Evolutionary conservation across 257 asterid genomes (phyloP).

Genomic region (Penstemon davidsonii): DNA sequence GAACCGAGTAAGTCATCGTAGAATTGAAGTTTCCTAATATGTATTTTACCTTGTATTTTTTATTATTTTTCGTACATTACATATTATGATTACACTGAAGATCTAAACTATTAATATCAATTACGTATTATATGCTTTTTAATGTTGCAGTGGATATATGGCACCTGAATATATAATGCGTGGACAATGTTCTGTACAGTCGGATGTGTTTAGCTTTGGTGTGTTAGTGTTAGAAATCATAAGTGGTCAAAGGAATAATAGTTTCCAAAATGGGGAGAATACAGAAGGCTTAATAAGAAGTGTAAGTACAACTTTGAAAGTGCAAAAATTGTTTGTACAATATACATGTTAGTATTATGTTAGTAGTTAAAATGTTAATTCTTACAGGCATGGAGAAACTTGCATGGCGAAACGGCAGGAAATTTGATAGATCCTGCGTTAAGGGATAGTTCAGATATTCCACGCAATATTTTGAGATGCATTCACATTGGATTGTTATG

Average conservation of each 20-base stretch:
- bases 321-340: neutral
- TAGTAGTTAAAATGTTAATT: no score
- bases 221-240: slow-evolving; percentile 34
- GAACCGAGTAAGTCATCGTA: no score
- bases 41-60: neutral
- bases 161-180: neutral
- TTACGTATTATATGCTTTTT: no score
- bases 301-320: slow-evolving; percentile 23
- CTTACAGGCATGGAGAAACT: slow-evolving; percentile 11
- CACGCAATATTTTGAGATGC: no score
- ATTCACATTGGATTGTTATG: no score
- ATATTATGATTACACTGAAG: neutral
- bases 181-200: neutral
- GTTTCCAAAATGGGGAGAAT: neutral
- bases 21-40: neutral
- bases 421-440: slow-evolving; percentile 9
- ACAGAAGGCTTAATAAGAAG: slow-evolving; percentile 17
- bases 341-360: neutral
- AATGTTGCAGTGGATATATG: slow-evolving; percentile 5
- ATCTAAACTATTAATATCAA: no score
- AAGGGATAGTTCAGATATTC: neutral
- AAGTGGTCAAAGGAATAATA: slow-evolving; percentile 22
- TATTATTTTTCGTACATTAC: neutral
- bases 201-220: slow-evolving; percentile 8
- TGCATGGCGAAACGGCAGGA: neutral